Evolutionary conservation across 352 stramenopile species (phyloP), one percentile per base, ranked within the genome.

Genomic region (Aphanomyces astaci): DNA sequence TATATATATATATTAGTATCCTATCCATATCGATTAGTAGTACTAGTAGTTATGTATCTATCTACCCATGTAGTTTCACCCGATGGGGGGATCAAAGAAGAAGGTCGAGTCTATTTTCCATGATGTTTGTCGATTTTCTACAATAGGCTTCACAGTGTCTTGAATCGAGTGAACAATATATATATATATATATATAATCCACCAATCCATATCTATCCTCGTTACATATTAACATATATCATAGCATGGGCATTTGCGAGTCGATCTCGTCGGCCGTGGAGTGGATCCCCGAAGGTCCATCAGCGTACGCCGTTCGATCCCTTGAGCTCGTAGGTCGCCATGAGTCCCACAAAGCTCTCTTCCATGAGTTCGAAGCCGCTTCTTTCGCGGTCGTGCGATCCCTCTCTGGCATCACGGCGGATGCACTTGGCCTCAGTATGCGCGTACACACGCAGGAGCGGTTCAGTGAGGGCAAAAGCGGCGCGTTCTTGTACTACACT

Each of bases 401-500:
- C 30, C 85, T 94, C 57, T 92, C 85, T 9, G 84, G 81, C 22
- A 95, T 95, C 63, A 82, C 81, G 0, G 77, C 79, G 40, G 80
- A 90, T 40, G 81, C 72, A 51, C 92, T 93, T 53, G 80, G 89
- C 46, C 75, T 86, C 64, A 94, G 85, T 11, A 94, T 95, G 51
- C 74, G 78, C 0, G 85, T 82, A 0, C 86, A 84, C 45, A 93
- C 87, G 3, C 84, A 87, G 33, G 87, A 96, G 64, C 79, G 86
- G n/a, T 95, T 94, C 65, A 94, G 84, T 40, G 85, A 94, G 75
- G 87, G 87, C 71, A 96, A 96, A 76, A 93, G 83, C 54, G 88
- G 88, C 11, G 90, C 87, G 9, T 96, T 95, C 64, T 76, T 96
- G 40, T 96, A 95, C 64, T 96, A 92, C 76, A 94, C 88, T 1